Evolutionary conservation across 2,329 filamentous ascomycete genomes (phyloP).

Genomic region (Aciculosporium take): DNA sequence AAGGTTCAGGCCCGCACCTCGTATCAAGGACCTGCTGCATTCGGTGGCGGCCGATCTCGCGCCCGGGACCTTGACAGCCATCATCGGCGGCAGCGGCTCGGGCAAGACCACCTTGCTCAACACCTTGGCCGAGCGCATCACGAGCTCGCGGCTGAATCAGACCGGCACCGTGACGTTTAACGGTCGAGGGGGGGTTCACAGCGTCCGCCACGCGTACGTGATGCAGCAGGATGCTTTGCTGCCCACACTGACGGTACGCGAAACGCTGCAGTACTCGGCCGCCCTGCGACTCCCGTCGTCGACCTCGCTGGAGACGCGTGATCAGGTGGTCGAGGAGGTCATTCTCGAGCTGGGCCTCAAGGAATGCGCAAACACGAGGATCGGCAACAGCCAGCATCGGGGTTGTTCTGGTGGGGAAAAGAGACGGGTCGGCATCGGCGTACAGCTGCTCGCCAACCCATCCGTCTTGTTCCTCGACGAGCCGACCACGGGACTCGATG

Average conservation of each 20-base stretch:
- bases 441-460: slow-evolving; percentile 66
- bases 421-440: slow-evolving; percentile 59
- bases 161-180: slow-evolving; percentile 50
- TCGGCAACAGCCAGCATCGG: slow-evolving; percentile 56
- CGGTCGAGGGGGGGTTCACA: slow-evolving; percentile 34
- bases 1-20: slow-evolving; percentile 22
- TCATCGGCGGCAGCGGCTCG: slow-evolving; percentile 60
- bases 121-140: slow-evolving; percentile 54
- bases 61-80: slow-evolving; percentile 56
- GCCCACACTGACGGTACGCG: slow-evolving; percentile 59
- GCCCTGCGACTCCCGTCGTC: slow-evolving; percentile 54
- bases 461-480: slow-evolving; percentile 68
- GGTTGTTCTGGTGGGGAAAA: slow-evolving; percentile 72
- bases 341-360: slow-evolving; percentile 63
- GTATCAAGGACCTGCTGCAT: slow-evolving; percentile 41
- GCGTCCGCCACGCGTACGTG: slow-evolving; percentile 52
- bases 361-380: slow-evolving; percentile 61
- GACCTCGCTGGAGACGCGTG: slow-evolving; percentile 43
- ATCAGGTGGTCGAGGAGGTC: slow-evolving; percentile 56
- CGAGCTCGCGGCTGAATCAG: slow-evolving; percentile 35
- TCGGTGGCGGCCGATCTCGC: slow-evolving; percentile 49
- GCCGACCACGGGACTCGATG: slow-evolving; percentile 64
- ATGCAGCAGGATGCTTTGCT: slow-evolving; percentile 65
- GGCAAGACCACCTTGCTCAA: slow-evolving; percentile 63
- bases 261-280: slow-evolving; percentile 60